phyloP scores from a whole-genome alignment of 306 rosid species.

The Vicia faba region DNA sequence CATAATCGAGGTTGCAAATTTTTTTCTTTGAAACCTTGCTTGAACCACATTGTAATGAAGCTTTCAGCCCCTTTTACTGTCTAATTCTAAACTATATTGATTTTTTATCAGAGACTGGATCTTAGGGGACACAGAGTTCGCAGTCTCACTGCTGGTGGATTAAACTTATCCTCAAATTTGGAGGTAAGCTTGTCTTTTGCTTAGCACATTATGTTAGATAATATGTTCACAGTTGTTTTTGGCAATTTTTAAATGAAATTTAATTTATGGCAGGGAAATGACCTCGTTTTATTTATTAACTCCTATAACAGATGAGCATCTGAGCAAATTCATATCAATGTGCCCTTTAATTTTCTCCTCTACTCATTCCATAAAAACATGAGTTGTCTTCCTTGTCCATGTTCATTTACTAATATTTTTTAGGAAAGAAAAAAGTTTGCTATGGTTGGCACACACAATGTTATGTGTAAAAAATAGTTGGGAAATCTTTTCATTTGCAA shows the following conservation, averaged over 20 bases:
- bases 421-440: conserved; percentile 10
- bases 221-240: conserved; percentile 17
- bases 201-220: conserved; percentile 11
- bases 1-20: neutral
- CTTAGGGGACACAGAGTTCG: conserved; percentile 96
- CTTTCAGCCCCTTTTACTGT: neutral
- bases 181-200: conserved; percentile 64
- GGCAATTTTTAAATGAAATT: neutral
- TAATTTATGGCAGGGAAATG: conserved; percentile 12
- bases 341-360: conserved; percentile 23
- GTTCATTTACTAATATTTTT: conserved; percentile 8
- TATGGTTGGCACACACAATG: neutral
- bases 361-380: conserved; percentile 4
- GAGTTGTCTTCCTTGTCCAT: neutral
- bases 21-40: neutral
- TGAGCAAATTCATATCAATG: conserved; percentile 18
- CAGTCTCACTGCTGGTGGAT: conserved; percentile 85
- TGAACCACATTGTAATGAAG: conserved; percentile 22
- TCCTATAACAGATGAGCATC: neutral
- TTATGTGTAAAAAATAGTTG: conserved; percentile 10
- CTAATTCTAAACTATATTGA: conserved; percentile 38
- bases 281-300: neutral
- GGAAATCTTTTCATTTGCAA: conserved; percentile 7
- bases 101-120: conserved; percentile 78
- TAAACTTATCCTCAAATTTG: conserved; percentile 88